Conservation (phyloP, 345 rosid genomes). For the Populus tremula region DNA sequence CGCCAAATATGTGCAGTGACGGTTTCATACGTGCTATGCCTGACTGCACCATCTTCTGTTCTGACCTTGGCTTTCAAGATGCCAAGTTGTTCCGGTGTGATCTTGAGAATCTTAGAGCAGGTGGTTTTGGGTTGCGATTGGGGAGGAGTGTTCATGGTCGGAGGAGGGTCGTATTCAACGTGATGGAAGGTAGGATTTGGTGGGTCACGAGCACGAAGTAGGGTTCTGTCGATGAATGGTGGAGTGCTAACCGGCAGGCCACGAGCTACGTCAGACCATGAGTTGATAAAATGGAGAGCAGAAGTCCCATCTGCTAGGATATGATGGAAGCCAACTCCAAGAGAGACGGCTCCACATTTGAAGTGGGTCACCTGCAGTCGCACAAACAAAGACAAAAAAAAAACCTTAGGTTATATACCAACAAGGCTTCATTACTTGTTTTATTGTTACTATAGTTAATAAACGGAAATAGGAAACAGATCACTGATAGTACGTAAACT, state of each 20-base stretch:
- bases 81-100: constrained; percentile 15
- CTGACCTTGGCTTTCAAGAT: constrained; percentile 16
- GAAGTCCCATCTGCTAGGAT: constrained; percentile 20
- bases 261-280: constrained; percentile 27
- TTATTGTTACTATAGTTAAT: background rate
- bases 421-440: background rate
- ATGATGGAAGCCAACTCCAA: constrained; percentile 26
- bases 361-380: constrained; percentile 23
- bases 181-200: constrained; percentile 22
- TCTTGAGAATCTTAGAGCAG: background rate
- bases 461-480: too few relatives aligned
- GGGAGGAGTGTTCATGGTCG: constrained; percentile 1
- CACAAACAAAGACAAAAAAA: background rate
- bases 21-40: constrained; percentile 14
- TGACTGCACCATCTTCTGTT: background rate
- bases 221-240: constrained; percentile 20
- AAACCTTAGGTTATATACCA: too few relatives aligned
- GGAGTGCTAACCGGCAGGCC: constrained; percentile 6
- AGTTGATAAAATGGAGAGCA: constrained; percentile 17
- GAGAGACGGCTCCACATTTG: constrained; percentile 29
- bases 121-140: background rate
- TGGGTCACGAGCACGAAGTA: constrained; percentile 7
- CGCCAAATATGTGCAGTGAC: constrained; percentile 36
- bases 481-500: too few relatives aligned
- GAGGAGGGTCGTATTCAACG: constrained; percentile 23